Conservation (phyloP, 2,329 filamentous ascomycete genomes). For the Cercospora berteroae region DNA sequence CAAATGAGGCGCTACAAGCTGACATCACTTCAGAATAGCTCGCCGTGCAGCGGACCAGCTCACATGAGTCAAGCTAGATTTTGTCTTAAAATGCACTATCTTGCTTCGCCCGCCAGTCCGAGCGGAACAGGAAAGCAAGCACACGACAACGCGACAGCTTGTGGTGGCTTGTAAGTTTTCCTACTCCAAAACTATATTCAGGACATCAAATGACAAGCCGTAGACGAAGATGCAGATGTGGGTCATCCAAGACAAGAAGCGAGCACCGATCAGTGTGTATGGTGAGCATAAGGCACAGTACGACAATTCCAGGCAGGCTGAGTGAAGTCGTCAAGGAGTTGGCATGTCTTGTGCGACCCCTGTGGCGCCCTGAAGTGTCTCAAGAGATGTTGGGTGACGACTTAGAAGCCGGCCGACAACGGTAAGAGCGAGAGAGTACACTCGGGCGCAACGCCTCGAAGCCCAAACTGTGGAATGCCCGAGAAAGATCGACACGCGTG, state of each 20-base stretch:
- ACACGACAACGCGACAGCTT: constrained; percentile 41
- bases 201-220: background rate
- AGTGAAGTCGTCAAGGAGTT: background rate
- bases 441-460: background rate
- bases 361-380: constrained; percentile 5
- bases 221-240: background rate
- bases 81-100: background rate
- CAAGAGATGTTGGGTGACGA: background rate
- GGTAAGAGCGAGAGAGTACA: background rate
- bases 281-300: background rate
- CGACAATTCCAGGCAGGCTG: background rate
- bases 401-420: background rate
- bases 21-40: constrained; percentile 7
- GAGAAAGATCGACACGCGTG: background rate
- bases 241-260: background rate
- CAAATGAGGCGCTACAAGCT: constrained; percentile 2
- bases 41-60: background rate
- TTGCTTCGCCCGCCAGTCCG: background rate
- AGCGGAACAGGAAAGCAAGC: constrained; percentile 23
- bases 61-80: background rate
- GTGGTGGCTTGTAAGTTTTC: constrained; percentile 20
- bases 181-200: background rate
- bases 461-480: background rate
- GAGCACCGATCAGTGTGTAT: background rate
- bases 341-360: constrained; percentile 4